Percentiles rank a stretch among this genome's conserved stretches.
Evolutionary conservation across 208 protist species (phyloP).

Genomic region (Crithidia sp.): DNA sequence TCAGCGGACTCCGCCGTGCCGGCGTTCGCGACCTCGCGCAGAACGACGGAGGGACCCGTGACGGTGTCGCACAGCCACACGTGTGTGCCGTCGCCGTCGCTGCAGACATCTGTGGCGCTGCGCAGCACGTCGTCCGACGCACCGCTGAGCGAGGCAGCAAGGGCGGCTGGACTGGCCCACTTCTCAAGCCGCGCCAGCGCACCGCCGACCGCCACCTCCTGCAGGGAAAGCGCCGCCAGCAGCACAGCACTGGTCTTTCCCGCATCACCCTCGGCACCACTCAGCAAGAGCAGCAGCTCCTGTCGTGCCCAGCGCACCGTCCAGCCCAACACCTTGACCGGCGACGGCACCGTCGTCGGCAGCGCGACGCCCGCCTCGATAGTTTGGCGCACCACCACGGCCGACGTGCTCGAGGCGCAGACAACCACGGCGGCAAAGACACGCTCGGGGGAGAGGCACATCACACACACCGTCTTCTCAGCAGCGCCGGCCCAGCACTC

Average conservation of each 20-base stretch:
- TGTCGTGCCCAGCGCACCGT: conserved; percentile 38
- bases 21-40: conserved; percentile 28
- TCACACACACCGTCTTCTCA: conserved; percentile 23
- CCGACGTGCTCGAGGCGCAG: conserved; percentile 21
- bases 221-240: conserved; percentile 21
- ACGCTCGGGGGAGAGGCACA: conserved; percentile 18
- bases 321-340: conserved; percentile 26
- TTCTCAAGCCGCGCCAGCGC: conserved; percentile 3
- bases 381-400: conserved; percentile 26
- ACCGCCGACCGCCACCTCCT: conserved; percentile 2
- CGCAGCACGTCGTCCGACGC: conserved; percentile 18
- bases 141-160: conserved; percentile 20
- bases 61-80: conserved; percentile 48
- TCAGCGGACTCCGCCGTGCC: conserved; percentile 5
- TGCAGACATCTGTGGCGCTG: conserved; percentile 25
- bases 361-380: conserved; percentile 26
- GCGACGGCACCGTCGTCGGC: conserved; percentile 5
- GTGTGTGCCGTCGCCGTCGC: conserved; percentile 30
- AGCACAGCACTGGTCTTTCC: neutral
- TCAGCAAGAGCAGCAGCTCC: conserved; percentile 40
- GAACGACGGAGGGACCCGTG: conserved; percentile 29
- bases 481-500: conserved; percentile 12
- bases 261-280: neutral
- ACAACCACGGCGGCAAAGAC: conserved; percentile 19
- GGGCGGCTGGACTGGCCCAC: conserved; percentile 5